Evolutionary conservation across 805 yeast genomes (phyloP), one percentile per base, ranked within the genome.

Genomic region (Scheffersomyces spartinae): DNA sequence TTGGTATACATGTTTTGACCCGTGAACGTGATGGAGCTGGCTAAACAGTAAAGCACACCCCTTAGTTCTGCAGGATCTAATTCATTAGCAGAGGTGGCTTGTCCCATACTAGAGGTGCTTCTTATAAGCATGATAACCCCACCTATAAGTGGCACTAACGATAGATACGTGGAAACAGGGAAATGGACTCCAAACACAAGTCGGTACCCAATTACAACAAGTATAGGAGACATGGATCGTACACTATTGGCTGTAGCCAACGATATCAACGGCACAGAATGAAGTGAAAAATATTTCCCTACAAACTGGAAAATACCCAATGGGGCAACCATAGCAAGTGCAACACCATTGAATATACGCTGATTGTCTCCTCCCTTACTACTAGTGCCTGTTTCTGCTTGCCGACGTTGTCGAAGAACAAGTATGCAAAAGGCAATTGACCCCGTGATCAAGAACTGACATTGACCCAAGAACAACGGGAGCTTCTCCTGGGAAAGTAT

Each of bases 1-100:
- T 85, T 85, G 19, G 91, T 85, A 49, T 82, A 84, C 23, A 85
- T 80, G 45, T 84, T 84, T 43, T 84, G 94, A 3, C 74, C 69
- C 4, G 88, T 94, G 56, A 85, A 84, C 11, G 83, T 71, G 6
- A 79, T 46, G 25, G 86, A 68, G 4, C 91, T 72, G 16, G 71
- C 31, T 7, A 76, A 52, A 8, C 94, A 88, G 42, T 67, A 77
- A 2, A 67, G 16, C n/a, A 82, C 51, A 5, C 95, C 95, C 32
- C 60, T 46, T 21, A 72, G 47, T 35, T 70, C 67, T 7, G 34
- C 33, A 7, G 40, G 25, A 23, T 52, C 48, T 12, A 40, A 20
- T 15, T 30, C 34, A 26, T 31, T 18, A 12, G 18, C 17, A 11
- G 20, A 9, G 10, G 11, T 23, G n/a, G n/a, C n/a, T n/a, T n/a